A percentile compares a stretch with the other conserved stretches of the same genome.
Conservation (phyloP, 2,329 filamentous ascomycete species). For the Microsporum ferrugineum region DNA sequence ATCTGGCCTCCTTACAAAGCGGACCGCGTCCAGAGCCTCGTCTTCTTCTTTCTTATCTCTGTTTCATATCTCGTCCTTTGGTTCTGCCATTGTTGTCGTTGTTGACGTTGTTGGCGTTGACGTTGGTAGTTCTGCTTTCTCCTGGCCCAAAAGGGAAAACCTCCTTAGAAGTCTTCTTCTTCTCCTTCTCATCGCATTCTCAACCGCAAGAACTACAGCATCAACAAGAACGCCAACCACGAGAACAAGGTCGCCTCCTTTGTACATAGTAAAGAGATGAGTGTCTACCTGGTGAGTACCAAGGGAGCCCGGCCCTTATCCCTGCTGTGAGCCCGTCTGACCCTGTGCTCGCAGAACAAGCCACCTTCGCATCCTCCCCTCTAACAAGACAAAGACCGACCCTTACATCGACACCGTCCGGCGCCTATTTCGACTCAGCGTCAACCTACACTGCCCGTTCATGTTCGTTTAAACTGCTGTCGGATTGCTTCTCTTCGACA, state of each 20-base stretch:
- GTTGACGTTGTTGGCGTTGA: not conserved
- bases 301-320: not conserved
- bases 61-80: not conserved
- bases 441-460: not conserved
- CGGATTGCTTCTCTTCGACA: not conserved
- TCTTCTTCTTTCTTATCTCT: not conserved
- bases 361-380: conserved; percentile 1
- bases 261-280: not conserved
- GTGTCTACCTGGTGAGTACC: not conserved
- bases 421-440: not conserved
- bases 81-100: not conserved
- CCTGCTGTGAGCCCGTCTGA: not conserved
- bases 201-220: not conserved
- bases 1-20: not conserved
- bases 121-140: no score
- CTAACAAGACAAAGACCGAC: not conserved
- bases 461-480: not conserved
- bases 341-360: not conserved
- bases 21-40: not conserved
- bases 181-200: not conserved
- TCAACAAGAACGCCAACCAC: not conserved
- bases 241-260: not conserved
- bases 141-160: not conserved
- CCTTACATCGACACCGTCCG: not conserved
- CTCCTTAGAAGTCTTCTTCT: not conserved